Conservation (phyloP, 1,284 basidiomycete genomes). For the Leccinum angustisporum region DNA sequence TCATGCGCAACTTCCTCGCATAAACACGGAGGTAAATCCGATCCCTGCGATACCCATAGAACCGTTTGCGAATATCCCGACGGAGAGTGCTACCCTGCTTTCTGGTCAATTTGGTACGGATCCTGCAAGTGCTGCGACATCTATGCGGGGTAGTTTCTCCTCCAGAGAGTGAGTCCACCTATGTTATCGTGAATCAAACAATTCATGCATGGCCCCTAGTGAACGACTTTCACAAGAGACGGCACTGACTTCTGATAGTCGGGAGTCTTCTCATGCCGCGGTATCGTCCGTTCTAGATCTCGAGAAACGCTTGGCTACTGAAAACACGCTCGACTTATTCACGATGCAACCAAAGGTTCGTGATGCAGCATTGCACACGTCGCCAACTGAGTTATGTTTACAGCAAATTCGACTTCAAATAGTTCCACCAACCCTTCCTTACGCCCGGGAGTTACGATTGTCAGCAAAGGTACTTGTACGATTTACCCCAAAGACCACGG, state of each 20-base stretch:
- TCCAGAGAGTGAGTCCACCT: conserved; percentile 53
- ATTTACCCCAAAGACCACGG: conserved; percentile 78
- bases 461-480: conserved; percentile 76
- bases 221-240: conserved; percentile 63
- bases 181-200: background rate
- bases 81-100: conserved; percentile 12
- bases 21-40: conserved; percentile 43
- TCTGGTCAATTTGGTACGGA: conserved; percentile 33
- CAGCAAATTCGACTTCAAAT: conserved; percentile 93
- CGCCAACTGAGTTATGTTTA: conserved; percentile 16
- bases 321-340: conserved; percentile 89
- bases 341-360: conserved; percentile 91
- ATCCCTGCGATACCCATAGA: conserved; percentile 47
- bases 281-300: conserved; percentile 71
- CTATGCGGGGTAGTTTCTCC: conserved; percentile 49
- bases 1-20: conserved; percentile 28
- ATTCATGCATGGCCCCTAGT: conserved; percentile 33
- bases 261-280: conserved; percentile 48
- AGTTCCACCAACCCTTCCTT: conserved; percentile 76
- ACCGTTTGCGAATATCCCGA: conserved; percentile 1
- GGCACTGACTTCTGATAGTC: conserved; percentile 51
- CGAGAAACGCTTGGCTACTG: conserved; percentile 78
- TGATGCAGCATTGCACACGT: conserved; percentile 6
- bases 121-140: conserved; percentile 46
- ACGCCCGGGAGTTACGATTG: conserved; percentile 76